Evolutionary conservation across 768 basidiomycete genomes (phyloP).

Genomic region (Tulasnella sp.): DNA sequence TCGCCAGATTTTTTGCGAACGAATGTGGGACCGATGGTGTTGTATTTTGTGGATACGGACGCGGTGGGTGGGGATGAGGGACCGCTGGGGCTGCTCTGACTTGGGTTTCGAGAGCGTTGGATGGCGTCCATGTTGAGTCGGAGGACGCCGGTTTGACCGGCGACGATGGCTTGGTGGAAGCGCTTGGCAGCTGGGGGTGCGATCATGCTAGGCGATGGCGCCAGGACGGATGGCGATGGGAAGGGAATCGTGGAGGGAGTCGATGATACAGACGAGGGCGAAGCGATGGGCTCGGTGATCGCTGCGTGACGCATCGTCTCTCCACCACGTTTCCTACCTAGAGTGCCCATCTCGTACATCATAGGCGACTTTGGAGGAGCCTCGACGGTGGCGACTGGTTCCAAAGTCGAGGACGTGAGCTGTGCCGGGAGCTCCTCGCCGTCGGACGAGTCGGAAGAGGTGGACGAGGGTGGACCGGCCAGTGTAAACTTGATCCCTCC

Average conservation of each 20-base stretch:
- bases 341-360: conserved; percentile 5
- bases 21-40: conserved; percentile 28
- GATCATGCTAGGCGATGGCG: not conserved
- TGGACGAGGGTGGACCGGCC: not conserved
- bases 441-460: not conserved
- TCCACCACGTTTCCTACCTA: not conserved
- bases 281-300: not conserved
- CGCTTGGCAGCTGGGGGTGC: not conserved
- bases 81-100: not conserved
- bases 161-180: conserved; percentile 12
- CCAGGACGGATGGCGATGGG: not conserved
- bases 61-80: not conserved
- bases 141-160: conserved; percentile 9
- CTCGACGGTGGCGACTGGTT: not conserved
- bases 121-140: conserved; percentile 17
- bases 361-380: not conserved
- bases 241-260: not conserved
- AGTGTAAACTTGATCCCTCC: not conserved
- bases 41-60: not conserved
- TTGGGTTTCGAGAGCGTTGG: conserved; percentile 7
- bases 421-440: not conserved
- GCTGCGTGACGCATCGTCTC: conserved; percentile 4
- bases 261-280: not conserved
- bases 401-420: not conserved
- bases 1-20: conserved; percentile 92